Base-by-base conservation (phyloP, 192 early-diverging fungal species). In the Diversispora epigaea region DNA sequence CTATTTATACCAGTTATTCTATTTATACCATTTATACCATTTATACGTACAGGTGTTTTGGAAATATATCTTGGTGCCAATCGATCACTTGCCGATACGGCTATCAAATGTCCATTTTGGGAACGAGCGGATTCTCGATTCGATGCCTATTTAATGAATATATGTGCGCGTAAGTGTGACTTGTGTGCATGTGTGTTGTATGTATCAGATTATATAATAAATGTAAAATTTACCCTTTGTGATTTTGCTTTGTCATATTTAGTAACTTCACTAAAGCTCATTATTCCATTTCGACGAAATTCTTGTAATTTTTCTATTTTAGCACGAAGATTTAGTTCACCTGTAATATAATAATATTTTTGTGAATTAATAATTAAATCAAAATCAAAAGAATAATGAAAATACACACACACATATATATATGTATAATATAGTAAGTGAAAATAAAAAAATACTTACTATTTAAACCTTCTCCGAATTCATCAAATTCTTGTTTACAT, bases 401-500 rank as follows among this genome's bases (percentile, higher is more conserved):
- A 32, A 32, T 32, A 32, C 0, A 32, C 25, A 32, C 25, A 32
- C 25, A 32, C 25, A 32, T 2, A 32, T 32, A 32, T 32, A 32
- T 32, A 32, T 32, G 2, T 32, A 32, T 32, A n/a, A n/a, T 32
- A 32, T 44, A 58, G 19, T 21, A 43, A 15, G 15, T n/a, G 6
- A 7, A 4, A 12, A 69, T 17, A 25, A 47, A 3, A 10, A 62
- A n/a, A 71, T 25, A 63, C 22, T 50, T 54, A 75, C 73, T 41
- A 19, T 65, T 15, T 19, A 75, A 39, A 12, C 43, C 73, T 14
- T 75, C 73, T 45, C 54, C 43, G 19, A 75, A 65, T 32, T 47
- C 43, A 6, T 47, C 50, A n/a, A 62, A 65, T 40, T 75, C 73
- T 62, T 44, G 21, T 50, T 78, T 76, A 7, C 94, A 95, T 75